phyloP scores from a whole-genome alignment of 345 rosid genomes.

The Anacardium occidentale region DNA sequence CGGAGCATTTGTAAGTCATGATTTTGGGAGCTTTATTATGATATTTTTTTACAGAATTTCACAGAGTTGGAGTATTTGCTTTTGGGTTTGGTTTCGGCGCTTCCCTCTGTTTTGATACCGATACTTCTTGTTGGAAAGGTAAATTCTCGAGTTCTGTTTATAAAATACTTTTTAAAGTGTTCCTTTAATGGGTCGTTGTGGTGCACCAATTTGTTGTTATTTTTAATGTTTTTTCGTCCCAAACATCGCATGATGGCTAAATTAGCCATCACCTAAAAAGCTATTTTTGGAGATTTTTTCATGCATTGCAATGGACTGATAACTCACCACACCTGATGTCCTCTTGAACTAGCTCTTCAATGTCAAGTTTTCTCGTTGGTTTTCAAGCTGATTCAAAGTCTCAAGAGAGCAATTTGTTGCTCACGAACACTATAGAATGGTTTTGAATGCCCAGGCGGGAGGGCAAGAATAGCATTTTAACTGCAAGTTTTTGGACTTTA shows the following conservation, averaged over 20 bases:
- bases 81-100: constrained; percentile 70
- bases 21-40: constrained; percentile 9
- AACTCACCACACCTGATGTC: not conserved
- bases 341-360: not conserved
- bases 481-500: not conserved
- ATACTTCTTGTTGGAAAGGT: constrained; percentile 73
- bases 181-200: not conserved
- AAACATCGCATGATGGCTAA: not conserved
- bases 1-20: not conserved
- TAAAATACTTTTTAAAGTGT: not conserved
- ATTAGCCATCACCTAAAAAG: not conserved
- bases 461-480: not conserved
- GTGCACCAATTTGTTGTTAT: too few species aligned
- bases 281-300: not conserved
- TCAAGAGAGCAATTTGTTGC: not conserved
- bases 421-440: not conserved
- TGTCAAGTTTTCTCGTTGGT: not conserved
- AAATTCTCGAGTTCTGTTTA: constrained; percentile 4
- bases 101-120: constrained; percentile 77
- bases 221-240: not conserved
- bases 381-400: constrained; percentile 5
- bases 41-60: constrained; percentile 53
- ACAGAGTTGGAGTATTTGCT: constrained; percentile 91
- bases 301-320: not conserved
- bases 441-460: constrained; percentile 1